These are phyloP conservation scores for Arthonia radiata DNA, from an alignment of 495 filamentous ascomycete species.

Conservation along the genomic window DNA sequence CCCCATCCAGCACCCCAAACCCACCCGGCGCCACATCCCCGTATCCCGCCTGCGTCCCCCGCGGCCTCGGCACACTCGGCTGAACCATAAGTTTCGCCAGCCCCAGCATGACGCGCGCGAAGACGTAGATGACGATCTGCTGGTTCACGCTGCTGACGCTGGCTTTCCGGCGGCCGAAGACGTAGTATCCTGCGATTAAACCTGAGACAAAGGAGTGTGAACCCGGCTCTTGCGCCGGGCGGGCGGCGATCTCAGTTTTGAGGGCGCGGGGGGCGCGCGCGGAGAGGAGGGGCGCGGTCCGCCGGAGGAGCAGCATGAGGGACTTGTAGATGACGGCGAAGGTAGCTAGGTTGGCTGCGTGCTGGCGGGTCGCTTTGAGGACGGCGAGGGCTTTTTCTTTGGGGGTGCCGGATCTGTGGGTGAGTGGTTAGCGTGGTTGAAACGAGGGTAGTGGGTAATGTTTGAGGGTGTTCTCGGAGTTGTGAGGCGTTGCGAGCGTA, in stretches of 20 bases:
- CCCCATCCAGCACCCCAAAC: slow-evolving; percentile 7
- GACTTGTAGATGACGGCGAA: slow-evolving; percentile 81
- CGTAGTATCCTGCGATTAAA: slow-evolving; percentile 67
- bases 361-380: slow-evolving; percentile 62
- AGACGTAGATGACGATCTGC: slow-evolving; percentile 97
- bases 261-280: too few species aligned
- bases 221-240: slow-evolving; percentile 35
- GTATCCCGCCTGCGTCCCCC: slow-evolving; percentile 4
- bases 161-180: slow-evolving; percentile 60
- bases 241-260: too few species aligned
- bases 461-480: neutral
- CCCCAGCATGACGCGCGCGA: slow-evolving; percentile 68
- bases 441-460: neutral
- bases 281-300: too few species aligned
- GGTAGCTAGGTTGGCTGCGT: slow-evolving; percentile 73
- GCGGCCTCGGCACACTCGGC: slow-evolving; percentile 23
- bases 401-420: neutral
- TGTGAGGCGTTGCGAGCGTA: too few species aligned
- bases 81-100: slow-evolving; percentile 59
- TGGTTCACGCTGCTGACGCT: slow-evolving; percentile 48
- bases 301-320: slow-evolving; percentile 43
- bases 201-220: slow-evolving; percentile 82
- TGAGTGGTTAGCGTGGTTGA: neutral
- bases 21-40: slow-evolving; percentile 6
- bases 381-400: slow-evolving; percentile 56